Evolutionary conservation across 2,329 filamentous ascomycete genomes (phyloP).

Genomic region (Nothophaeocryptopus gaeumannii): DNA sequence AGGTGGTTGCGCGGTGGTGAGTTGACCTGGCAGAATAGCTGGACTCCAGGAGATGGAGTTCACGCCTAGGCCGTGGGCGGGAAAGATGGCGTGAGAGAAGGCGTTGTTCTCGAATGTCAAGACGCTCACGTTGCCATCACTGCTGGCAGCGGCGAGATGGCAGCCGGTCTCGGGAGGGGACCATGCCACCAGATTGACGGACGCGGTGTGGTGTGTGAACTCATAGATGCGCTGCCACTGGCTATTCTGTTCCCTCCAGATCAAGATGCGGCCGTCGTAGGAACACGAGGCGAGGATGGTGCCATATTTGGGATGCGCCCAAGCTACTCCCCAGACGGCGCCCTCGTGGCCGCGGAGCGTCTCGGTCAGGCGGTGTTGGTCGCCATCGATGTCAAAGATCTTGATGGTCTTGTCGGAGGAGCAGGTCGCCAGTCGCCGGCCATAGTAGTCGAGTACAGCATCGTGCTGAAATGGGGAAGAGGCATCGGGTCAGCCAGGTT

Average conservation of each 20-base stretch:
- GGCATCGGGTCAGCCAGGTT: background rate
- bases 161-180: conserved; percentile 95
- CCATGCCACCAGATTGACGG: conserved; percentile 96
- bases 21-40: conserved; percentile 75
- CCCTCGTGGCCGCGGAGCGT: conserved; percentile 98
- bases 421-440: conserved; percentile 90
- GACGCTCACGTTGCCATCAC: conserved; percentile 88
- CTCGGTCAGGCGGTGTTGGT: conserved; percentile 83
- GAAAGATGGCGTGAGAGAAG: conserved; percentile 86
- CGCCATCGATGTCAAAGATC: conserved; percentile 96
- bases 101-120: conserved; percentile 96
- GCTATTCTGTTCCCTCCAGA: conserved; percentile 81
- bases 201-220: conserved; percentile 89
- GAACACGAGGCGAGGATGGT: conserved; percentile 93
- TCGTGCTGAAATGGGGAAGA: conserved; percentile 63
- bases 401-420: conserved; percentile 98
- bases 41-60: conserved; percentile 97
- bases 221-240: conserved; percentile 78
- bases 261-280: conserved; percentile 97
- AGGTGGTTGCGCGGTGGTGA: conserved; percentile 65
- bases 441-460: conserved; percentile 98
- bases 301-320: conserved; percentile 98
- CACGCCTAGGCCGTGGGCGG: conserved; percentile 87
- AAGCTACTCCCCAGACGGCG: conserved; percentile 95
- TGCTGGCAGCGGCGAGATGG: conserved; percentile 88